Base-by-base conservation (phyloP, 768 basidiomycete species). In the Suillus decipiens region DNA sequence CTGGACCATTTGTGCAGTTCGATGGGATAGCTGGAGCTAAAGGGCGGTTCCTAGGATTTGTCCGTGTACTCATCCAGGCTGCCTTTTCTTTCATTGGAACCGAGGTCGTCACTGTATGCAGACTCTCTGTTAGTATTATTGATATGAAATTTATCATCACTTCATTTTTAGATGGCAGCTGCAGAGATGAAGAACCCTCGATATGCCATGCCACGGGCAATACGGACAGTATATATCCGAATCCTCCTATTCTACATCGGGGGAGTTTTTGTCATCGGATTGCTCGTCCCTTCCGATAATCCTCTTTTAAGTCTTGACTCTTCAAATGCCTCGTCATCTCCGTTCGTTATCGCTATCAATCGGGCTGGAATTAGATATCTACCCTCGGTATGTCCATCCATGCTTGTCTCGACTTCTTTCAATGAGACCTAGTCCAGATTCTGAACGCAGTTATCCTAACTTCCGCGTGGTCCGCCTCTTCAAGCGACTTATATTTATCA, bases 71-170 rank as follows among this genome's bases (percentile, higher is more conserved):
- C 22, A 47, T 47, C 22, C 22, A 47, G 12, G 47, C 47, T 24
- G 47, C 47, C 22, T 47, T 47, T 47, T 47, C 47, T 14, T 47
- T 47, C 22, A 47, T 24, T 47, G 47, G 47, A 47, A 47, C 47
- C 22, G 47, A 47, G 22, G 22, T 47, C 14, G 22, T 47, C 47
- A 47, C 47, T 47, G 47, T 47, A 47, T 5, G 45, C 3, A 28
- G 45, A 5, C 22, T 47, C 22, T 22, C 11, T 22, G 2, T 4
- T 47, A n/a, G n/a, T n/a, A 22, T 24, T 0, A 14, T 24, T 14
- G 22, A 24, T 12, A 14, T 6, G 22, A 24, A 14, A 24, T 14
- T 14, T 24, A 22, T 14, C 12, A 22, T 47, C 22, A 14, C 22
- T 14, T 24, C 12, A 6, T 14, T 11, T 5, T 24, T 12, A 47